phyloP scores from a whole-genome alignment of 345 rosid genomes.

The Lumnitzera littorea region DNA sequence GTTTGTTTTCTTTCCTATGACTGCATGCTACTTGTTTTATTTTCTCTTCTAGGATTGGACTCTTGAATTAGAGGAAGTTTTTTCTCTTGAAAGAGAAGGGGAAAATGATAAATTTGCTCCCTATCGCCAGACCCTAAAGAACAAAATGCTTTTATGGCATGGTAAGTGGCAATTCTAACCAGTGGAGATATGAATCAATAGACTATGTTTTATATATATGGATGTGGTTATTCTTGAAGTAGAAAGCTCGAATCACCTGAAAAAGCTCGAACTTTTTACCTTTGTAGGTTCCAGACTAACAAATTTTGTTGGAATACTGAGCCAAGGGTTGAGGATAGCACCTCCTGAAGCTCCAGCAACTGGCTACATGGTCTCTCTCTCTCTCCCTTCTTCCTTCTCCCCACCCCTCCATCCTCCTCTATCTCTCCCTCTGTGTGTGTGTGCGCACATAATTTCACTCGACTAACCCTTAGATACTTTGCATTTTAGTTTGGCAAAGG shows the following conservation, averaged over 20 bases:
- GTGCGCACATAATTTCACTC: background rate
- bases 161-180: slow-evolving; percentile 32
- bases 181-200: background rate
- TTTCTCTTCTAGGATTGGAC: slow-evolving; percentile 61
- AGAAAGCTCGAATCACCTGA: background rate
- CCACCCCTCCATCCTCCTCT: background rate
- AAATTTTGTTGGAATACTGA: slow-evolving; percentile 91
- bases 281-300: slow-evolving; percentile 84
- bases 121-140: slow-evolving; percentile 51
- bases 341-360: slow-evolving; percentile 99
- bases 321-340: slow-evolving; percentile 95
- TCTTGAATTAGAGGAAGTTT: slow-evolving; percentile 89
- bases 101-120: slow-evolving; percentile 83
- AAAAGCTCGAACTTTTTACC: slow-evolving; percentile 1
- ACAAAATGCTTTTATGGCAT: slow-evolving; percentile 94
- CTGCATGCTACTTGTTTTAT: slow-evolving; percentile 2
- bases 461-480: slow-evolving; percentile 14
- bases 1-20: background rate
- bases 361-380: slow-evolving; percentile 75
- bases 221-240: background rate
- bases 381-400: background rate
- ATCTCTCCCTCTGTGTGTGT: no score
- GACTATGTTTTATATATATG: background rate
- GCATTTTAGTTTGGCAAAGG: slow-evolving; percentile 88
- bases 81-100: slow-evolving; percentile 84